phyloP scores from a whole-genome alignment of 2,329 filamentous ascomycete genomes.

The Pestalotiopsis sp. region DNA sequence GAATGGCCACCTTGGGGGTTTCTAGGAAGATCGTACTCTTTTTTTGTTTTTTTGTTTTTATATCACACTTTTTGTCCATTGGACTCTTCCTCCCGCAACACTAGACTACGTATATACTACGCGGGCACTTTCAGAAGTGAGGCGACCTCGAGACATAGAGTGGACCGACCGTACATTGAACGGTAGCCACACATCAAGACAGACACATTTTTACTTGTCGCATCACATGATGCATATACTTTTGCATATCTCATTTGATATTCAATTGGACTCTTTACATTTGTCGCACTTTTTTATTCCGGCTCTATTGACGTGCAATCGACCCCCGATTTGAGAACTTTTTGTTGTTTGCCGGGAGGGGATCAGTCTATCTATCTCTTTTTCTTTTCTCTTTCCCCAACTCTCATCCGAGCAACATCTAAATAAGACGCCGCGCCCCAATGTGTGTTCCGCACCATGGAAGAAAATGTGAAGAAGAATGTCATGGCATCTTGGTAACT shows the following conservation, averaged over 20 bases:
- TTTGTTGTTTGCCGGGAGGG: neutral
- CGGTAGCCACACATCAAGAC: neutral
- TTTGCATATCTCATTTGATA: no score
- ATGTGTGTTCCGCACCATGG: no score
- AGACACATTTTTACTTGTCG: neutral
- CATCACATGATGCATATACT: neutral
- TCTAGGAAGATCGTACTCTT: neutral
- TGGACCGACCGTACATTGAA: neutral
- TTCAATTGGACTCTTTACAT: no score
- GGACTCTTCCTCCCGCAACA: neutral
- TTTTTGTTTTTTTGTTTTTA: neutral
- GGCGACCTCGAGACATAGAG: neutral
- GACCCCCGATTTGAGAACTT: neutral
- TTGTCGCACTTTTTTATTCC: neutral
- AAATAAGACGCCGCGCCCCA: neutral
- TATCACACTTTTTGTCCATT: neutral
- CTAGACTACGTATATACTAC: neutral
- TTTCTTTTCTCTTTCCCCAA: no score
- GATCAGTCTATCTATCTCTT: constrained; percentile 2
- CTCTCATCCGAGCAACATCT: neutral
- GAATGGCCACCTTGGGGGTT: neutral
- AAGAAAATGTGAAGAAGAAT: neutral
- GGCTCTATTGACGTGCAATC: neutral
- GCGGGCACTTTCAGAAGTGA: neutral
- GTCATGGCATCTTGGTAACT: neutral